Conservation (phyloP, 805 yeast species). For the Teunomyces tritomae region DNA sequence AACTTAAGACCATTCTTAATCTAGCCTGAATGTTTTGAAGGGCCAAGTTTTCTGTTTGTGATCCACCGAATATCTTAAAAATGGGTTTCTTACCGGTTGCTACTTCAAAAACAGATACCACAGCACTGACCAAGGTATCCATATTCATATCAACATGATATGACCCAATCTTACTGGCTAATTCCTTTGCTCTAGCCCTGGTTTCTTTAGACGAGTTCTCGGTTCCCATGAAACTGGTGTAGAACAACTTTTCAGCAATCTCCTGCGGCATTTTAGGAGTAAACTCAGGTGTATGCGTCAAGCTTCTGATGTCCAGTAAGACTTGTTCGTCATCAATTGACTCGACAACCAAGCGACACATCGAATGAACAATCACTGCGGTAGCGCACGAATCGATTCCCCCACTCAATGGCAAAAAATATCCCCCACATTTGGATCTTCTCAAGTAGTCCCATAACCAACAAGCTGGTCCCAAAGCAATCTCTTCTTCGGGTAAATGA, state of each 20-base stretch:
- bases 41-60: slow-evolving; percentile 87
- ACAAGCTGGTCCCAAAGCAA: slow-evolving; percentile 97
- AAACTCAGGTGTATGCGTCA: slow-evolving; percentile 62
- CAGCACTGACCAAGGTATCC: slow-evolving; percentile 77
- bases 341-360: slow-evolving; percentile 81
- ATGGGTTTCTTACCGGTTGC: slow-evolving; percentile 90
- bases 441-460: slow-evolving; percentile 99
- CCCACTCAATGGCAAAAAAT: slow-evolving; percentile 89
- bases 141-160: slow-evolving; percentile 90
- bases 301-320: slow-evolving; percentile 65
- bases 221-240: slow-evolving; percentile 95
- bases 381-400: slow-evolving; percentile 99
- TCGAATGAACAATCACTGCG: slow-evolving; percentile 87
- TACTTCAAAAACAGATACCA: slow-evolving; percentile 72
- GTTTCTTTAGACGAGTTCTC: slow-evolving; percentile 89
- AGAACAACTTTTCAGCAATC: slow-evolving; percentile 72
- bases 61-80: slow-evolving; percentile 91
- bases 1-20: slow-evolving; percentile 89
- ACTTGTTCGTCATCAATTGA: slow-evolving; percentile 77
- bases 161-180: slow-evolving; percentile 76
- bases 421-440: slow-evolving; percentile 88
- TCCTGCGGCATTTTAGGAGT: slow-evolving; percentile 73
- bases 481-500: slow-evolving; percentile 91
- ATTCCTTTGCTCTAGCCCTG: slow-evolving; percentile 71
- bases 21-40: slow-evolving; percentile 97